Evolutionary conservation across 2,329 filamentous ascomycete species (phyloP), one percentile per base, ranked within the genome.

Genomic region (Alternaria infectoria): DNA sequence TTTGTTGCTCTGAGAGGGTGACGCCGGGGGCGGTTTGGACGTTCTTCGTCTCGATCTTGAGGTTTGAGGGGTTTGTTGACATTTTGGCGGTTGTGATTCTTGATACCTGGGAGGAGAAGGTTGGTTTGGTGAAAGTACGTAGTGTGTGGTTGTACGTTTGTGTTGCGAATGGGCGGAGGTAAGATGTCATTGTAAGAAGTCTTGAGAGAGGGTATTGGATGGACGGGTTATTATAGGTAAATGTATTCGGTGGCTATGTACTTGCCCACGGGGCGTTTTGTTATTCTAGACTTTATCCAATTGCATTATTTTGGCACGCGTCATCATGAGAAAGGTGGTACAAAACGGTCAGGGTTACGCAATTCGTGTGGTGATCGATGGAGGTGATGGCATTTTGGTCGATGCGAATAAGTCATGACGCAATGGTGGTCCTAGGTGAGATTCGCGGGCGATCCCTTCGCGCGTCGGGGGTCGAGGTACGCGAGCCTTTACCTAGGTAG

Each of bases 21-120:
- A 89, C 82, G 12, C 86, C 86, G 0, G 83, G 68, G 0, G 81
- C 82, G 10, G 84, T 84, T 49, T 84, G 82, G 72, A 90, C 82
- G 70, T 84, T 78, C n/a, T 82, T 86, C 74, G 83, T 87, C 70
- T 86, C 84, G 65, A 89, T 85, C 47, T 82, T 82, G 61, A 83
- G 75, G 28, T 57, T 65, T 49, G 68, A 55, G 4, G 62, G 46
- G 6, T 54, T 66, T 4, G 74, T 73, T 4, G 79, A 77, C 77
- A 81, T 80, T 36, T 67, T 74, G 59, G 70, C 66, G 32, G 62
- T 60, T n/a, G 60, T 62, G 46, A 65, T 60, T 62, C 57, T 56
- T 4, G 65, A 58, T 25, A 69, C 55, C 43, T 54, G 61, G 9
- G 55, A 47, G 32, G 70, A 66, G 12, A 67, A 30, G 17, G 61